Evolutionary conservation across 768 basidiomycete species (phyloP), one percentile per base, ranked within the genome.

Genomic region (Xerocomellus dryophilus): DNA sequence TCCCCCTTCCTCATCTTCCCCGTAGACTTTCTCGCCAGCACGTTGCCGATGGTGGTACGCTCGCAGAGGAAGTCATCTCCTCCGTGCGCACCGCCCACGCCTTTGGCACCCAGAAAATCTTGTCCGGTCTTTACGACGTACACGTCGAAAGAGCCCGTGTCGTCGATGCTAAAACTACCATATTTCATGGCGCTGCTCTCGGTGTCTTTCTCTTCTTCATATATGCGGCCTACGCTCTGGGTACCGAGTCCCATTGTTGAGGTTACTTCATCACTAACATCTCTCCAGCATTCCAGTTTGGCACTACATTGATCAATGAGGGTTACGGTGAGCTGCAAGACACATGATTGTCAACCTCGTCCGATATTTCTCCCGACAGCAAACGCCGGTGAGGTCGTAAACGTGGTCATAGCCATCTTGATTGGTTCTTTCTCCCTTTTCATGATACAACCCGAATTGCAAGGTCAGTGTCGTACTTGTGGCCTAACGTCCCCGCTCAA

Each of bases 11-110:
- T 60, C 39, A 61, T 41, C 36, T 31, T 6, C 34, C 29, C 35
- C 39, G 10, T 35, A 88, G 88, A 59, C 51, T 80, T 14, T 83
- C 90, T 27, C 79, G 95, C 49, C 81, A 87, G 51, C 76, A 86
- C 50, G 79, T 93, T 21, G 92, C 92, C 3, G 81, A 84, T 11
- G 85, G 85, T 18, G 93, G 93, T 32, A 85, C 81, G 10, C 66
- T 97, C 14, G 94, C 93, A 0, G 95, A 98, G 71, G 95, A 97
- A 69, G 93, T 93, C 60, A 90, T 98, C 54, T 88, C 90, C 0
- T 88, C 89, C 41, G 75, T 98, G 54, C 85, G 94, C 18, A 95
- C 92, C 1, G 84, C 90, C 3, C 90, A 96, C 56, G 94, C 95
- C 0, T 98, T 98, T 61, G 92, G 92, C 39, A 87, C 85, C 0